These are phyloP conservation scores for Adansonia grandidieri DNA, from an alignment of 441 rosid species.

Conservation along the genomic window DNA sequence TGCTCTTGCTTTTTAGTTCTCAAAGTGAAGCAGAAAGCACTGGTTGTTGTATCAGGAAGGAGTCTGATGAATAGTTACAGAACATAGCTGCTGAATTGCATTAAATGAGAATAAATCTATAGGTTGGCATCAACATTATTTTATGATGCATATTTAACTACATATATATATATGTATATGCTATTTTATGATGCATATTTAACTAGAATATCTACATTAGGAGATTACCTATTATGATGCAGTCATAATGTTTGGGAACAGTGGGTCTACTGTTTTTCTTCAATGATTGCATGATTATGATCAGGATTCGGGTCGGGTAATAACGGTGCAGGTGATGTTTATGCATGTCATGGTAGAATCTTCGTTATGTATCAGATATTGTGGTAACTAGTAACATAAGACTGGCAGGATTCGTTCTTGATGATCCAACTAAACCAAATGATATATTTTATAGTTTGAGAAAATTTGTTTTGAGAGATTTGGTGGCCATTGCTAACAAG, in stretches of 20 bases:
- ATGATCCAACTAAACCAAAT: background rate
- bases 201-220: background rate
- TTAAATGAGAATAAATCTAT: conserved; percentile 6
- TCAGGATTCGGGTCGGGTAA: background rate
- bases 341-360: background rate
- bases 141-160: conserved; percentile 4
- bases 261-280: background rate
- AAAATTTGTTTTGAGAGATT: background rate
- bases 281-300: background rate
- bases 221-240: background rate
- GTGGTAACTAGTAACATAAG: background rate
- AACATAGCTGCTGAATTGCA: background rate
- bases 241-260: background rate
- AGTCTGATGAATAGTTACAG: background rate
- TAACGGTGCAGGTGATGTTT: background rate
- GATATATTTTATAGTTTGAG: background rate
- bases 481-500: background rate
- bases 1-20: conserved; percentile 8
- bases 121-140: background rate
- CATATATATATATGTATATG: too few relatives aligned
- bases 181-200: too few relatives aligned
- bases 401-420: background rate
- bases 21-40: background rate
- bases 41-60: background rate
- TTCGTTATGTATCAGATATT: background rate